These are phyloP conservation scores for Alternaria ventricosa DNA, from an alignment of 2,329 filamentous ascomycete genomes.

Conservation along the genomic window DNA sequence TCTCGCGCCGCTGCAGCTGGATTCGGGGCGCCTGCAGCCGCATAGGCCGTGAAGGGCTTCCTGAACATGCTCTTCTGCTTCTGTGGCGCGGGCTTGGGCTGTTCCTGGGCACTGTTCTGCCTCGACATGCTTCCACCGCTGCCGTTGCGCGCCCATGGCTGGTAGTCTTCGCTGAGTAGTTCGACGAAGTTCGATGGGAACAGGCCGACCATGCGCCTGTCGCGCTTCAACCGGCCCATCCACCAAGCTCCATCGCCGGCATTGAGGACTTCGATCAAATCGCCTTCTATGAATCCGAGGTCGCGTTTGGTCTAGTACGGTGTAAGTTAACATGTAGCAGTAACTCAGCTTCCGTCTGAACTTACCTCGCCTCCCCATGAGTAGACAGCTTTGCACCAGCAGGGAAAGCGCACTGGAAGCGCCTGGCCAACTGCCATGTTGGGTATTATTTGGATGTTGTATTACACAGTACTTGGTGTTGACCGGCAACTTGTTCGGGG, in stretches of 20 bases:
- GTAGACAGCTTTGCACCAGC: conserved; percentile 90
- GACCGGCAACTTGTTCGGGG: conserved; percentile 28
- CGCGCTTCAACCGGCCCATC: conserved; percentile 89
- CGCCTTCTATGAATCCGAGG: conserved; percentile 95
- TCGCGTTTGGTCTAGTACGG: conserved; percentile 76
- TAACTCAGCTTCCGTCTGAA: conserved; percentile 11
- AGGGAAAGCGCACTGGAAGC: conserved; percentile 81
- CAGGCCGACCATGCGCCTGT: conserved; percentile 86
- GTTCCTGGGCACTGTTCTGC: conserved; percentile 55
- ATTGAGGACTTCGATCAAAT: conserved; percentile 97
- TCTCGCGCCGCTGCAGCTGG: conserved; percentile 49
- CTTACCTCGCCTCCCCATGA: conserved; percentile 84
- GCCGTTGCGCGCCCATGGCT: conserved; percentile 71
- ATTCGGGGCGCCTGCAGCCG: conserved; percentile 51
- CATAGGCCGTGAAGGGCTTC: conserved; percentile 71
- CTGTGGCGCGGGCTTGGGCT: conserved; percentile 52
- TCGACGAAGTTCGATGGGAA: conserved; percentile 99
- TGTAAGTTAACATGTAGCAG: conserved; percentile 28
- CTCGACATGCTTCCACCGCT: conserved; percentile 57
- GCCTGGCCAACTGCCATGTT: conserved; percentile 56
- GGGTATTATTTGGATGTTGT: background rate
- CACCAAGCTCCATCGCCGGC: conserved; percentile 98
- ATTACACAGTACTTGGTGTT: conserved; percentile 7
- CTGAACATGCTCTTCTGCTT: conserved; percentile 64
- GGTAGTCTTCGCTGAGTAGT: conserved; percentile 82